Conservation (phyloP, 2,329 filamentous ascomycete genomes). For the Aureobasidium sp. region DNA sequence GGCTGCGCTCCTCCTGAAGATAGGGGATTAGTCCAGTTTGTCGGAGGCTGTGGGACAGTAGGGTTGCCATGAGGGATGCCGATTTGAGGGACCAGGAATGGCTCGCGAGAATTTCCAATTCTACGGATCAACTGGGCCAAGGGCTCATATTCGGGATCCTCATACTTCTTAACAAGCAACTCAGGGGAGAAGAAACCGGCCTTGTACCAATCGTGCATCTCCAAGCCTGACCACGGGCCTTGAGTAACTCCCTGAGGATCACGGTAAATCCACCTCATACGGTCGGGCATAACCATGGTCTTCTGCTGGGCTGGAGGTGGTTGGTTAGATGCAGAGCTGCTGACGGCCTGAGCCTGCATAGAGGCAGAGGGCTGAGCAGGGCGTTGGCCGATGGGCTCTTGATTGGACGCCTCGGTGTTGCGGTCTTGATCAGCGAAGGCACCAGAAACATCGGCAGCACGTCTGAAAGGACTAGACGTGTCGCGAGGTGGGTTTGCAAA, state of each 20-base stretch:
- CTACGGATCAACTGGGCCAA: slow-evolving; percentile 88
- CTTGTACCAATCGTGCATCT: slow-evolving; percentile 99
- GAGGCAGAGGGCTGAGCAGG: slow-evolving; percentile 9
- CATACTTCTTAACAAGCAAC: slow-evolving; percentile 86
- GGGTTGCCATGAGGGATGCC: slow-evolving; percentile 84
- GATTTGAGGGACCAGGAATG: slow-evolving; percentile 95
- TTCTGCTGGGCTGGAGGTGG: slow-evolving; percentile 64
- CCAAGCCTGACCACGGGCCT: slow-evolving; percentile 88
- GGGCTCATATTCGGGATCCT: slow-evolving; percentile 90
- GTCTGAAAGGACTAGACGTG: slow-evolving; percentile 50
- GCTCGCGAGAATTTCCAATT: slow-evolving; percentile 95
- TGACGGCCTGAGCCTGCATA: slow-evolving; percentile 31
- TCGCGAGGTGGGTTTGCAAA: slow-evolving; percentile 34
- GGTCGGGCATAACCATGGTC: slow-evolving; percentile 97
- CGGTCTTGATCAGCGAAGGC: slow-evolving; percentile 13
- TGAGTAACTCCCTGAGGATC: slow-evolving; percentile 90
- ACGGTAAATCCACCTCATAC: slow-evolving; percentile 97
- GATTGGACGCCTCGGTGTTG: slow-evolving; percentile 9
- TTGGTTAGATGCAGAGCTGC: slow-evolving; percentile 55
- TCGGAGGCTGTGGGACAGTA: slow-evolving; percentile 41
- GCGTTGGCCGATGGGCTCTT: slow-evolving; percentile 15
- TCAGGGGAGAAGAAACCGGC: slow-evolving; percentile 96
- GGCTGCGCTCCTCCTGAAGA: slow-evolving; percentile 51
- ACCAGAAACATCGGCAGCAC: slow-evolving; percentile 19
- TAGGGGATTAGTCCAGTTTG: slow-evolving; percentile 25